A percentile compares a stretch with the other conserved stretches of the same genome.
Conservation (phyloP, 2,329 filamentous ascomycete genomes). For the Chaetomium sp. region DNA sequence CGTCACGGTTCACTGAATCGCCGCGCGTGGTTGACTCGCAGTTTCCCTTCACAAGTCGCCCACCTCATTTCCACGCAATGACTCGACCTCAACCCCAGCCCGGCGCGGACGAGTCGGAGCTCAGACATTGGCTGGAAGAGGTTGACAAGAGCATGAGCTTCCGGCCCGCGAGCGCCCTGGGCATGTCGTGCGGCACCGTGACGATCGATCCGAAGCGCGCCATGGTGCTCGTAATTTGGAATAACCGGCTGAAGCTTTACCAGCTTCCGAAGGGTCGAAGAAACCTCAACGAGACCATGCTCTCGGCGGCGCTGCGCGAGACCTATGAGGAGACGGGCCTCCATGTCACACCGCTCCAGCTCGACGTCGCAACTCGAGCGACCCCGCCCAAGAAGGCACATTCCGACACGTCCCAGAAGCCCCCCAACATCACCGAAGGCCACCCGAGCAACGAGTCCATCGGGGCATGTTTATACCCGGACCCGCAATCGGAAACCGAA, state of each 20-base stretch:
- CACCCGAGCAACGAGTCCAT: conserved; percentile 43
- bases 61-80: not conserved
- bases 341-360: conserved; percentile 42
- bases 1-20: not conserved
- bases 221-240: conserved; percentile 48
- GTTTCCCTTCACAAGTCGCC: not conserved
- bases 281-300: conserved; percentile 49
- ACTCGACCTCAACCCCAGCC: conserved; percentile 14
- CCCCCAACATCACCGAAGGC: conserved; percentile 37
- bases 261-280: conserved; percentile 54
- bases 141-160: conserved; percentile 43
- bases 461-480: conserved; percentile 43
- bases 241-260: conserved; percentile 46
- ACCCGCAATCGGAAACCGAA: conserved; percentile 40
- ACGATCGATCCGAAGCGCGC: conserved; percentile 44
- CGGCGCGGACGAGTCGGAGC: conserved; percentile 20
- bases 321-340: conserved; percentile 53
- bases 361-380: conserved; percentile 49
- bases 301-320: conserved; percentile 49
- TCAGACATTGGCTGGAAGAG: conserved; percentile 33
- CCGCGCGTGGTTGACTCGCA: not conserved
- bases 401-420: conserved; percentile 23
- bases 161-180: conserved; percentile 46
- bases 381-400: conserved; percentile 38
- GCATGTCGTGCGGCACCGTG: conserved; percentile 52